These are phyloP conservation scores for Linum trigynum DNA, from an alignment of 345 rosid genomes.

Conservation along the genomic window DNA sequence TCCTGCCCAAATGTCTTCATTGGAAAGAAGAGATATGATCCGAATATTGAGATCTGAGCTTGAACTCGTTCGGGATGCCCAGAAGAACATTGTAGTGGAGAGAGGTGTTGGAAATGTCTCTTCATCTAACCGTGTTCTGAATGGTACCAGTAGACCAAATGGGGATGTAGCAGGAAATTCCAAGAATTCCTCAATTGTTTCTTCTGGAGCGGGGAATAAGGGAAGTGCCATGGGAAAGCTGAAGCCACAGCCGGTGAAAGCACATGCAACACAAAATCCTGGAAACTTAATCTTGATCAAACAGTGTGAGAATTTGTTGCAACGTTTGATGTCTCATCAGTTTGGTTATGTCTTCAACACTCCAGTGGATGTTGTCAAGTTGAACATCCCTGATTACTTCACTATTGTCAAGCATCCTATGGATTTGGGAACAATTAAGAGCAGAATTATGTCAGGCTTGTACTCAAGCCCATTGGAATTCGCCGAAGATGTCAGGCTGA, in stretches of 20 bases:
- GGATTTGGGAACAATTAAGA: conserved; percentile 3
- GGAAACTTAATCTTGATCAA: conserved; percentile 29
- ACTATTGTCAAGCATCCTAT: conserved; percentile 2
- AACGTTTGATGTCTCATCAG: conserved; percentile 5
- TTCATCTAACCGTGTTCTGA: conserved; percentile 18
- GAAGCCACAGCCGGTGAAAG: conserved; percentile 41
- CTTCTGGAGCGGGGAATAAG: conserved; percentile 45
- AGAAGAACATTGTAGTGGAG: conserved; percentile 13
- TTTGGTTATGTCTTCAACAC: conserved; percentile 3
- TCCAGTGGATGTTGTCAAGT: conserved; percentile 1
- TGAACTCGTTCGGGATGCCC: conserved; percentile 11
- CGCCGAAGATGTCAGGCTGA: conserved; percentile 1
- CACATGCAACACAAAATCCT: conserved; percentile 26
- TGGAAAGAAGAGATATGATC: conserved; percentile 16
- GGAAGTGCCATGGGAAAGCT: conserved; percentile 29
- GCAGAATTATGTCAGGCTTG: background rate
- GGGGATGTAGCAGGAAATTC: conserved; percentile 25
- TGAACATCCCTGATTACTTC: conserved; percentile 13
- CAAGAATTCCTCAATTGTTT: conserved; percentile 33
- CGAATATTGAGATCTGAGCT: conserved; percentile 16
- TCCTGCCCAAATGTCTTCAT: conserved; percentile 3
- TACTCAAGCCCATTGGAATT: conserved; percentile 7
- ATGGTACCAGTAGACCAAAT: conserved; percentile 20
- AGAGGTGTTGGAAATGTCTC: conserved; percentile 2
- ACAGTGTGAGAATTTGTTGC: conserved; percentile 20